Evolutionary conservation across 495 filamentous ascomycete species (phyloP), one percentile per base, ranked within the genome.

Genomic region (Pyrenula massariospora): DNA sequence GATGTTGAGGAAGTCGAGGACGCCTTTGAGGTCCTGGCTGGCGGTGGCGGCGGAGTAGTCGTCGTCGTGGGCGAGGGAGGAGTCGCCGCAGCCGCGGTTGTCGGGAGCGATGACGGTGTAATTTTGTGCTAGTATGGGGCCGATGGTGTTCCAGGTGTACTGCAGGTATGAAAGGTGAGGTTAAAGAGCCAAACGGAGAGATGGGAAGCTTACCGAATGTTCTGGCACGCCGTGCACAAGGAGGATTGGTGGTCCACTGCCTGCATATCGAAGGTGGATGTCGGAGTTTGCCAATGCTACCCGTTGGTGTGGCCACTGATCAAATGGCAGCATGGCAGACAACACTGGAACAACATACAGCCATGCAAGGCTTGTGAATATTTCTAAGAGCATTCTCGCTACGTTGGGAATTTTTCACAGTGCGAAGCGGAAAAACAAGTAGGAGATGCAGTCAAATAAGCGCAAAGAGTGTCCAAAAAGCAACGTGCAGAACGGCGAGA

Each of bases 91-190:
- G 52, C 69, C 70, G 53, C 69, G 72, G 58, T 66, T 68, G 59
- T 73, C 72, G 0, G 68, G 65, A 0, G 68, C 70, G 54, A 74
- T 72, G 57, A 71, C 69, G 10, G 68, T 74, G 55, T 79, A 79
- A 63, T 80, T 76, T 62, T 82, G 74, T 3, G 77, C 69, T 25
- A 83, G 71, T 54, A 82, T 75, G 11, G 78, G 81, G 3, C 79
- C 79, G 60, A 84, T 74, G 53, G 66, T 70, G 65, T 75, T 77
- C 68, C 78, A 82, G 23, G 75, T 74, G 64, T 76, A 56, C 61
- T 63, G 24, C 50, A 8, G 10, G 20, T 52, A 19, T 52, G n/a
- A 8, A 52, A 52, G 20, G 8, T 20, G 50, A 24, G 20, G 50
- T 8, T 52, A 20, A 24, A 52, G 19, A 20, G 50, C 19, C 11